These are phyloP conservation scores for Malassezia furfur DNA, from an alignment of 1,284 basidiomycete genomes.

Conservation along the genomic window DNA sequence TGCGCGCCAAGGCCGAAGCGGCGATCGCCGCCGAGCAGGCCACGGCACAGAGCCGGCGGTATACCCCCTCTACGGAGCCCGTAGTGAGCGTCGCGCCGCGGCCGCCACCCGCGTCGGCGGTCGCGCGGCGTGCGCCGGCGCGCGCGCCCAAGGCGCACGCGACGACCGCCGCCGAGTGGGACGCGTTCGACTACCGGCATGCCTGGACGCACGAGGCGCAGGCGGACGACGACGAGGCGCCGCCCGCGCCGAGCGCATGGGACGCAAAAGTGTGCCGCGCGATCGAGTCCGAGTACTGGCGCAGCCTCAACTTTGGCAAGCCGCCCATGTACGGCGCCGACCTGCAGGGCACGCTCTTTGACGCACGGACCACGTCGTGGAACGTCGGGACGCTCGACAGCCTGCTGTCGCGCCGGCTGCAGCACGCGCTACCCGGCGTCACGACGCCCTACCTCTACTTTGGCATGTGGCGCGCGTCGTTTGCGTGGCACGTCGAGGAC, in stretches of 20 bases:
- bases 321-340: conserved; percentile 96
- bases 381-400: conserved; percentile 87
- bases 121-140: not conserved
- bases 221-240: conserved; percentile 15
- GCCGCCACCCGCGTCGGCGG: not conserved
- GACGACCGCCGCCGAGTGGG: conserved; percentile 37
- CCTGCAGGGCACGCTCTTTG: conserved; percentile 77
- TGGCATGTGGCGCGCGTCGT: conserved; percentile 94
- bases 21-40: conserved; percentile 18
- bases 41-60: conserved; percentile 13
- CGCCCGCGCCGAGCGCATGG: conserved; percentile 25
- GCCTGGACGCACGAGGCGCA: conserved; percentile 39
- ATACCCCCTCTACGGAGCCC: conserved; percentile 11
- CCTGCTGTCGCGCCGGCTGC: conserved; percentile 66
- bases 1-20: conserved; percentile 38
- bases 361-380: conserved; percentile 71
- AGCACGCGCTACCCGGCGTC: conserved; percentile 69
- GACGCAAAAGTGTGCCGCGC: conserved; percentile 58
- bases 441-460: conserved; percentile 97
- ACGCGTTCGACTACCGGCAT: conserved; percentile 32
- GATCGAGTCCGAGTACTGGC: conserved; percentile 85
- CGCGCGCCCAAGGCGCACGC: conserved; percentile 7
- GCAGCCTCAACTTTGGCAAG: conserved; percentile 74
- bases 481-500: conserved; percentile 95
- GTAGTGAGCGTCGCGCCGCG: not conserved